Conservation (phyloP, 1,139 yeast species). For the Debaryomycetaceae sp. region DNA sequence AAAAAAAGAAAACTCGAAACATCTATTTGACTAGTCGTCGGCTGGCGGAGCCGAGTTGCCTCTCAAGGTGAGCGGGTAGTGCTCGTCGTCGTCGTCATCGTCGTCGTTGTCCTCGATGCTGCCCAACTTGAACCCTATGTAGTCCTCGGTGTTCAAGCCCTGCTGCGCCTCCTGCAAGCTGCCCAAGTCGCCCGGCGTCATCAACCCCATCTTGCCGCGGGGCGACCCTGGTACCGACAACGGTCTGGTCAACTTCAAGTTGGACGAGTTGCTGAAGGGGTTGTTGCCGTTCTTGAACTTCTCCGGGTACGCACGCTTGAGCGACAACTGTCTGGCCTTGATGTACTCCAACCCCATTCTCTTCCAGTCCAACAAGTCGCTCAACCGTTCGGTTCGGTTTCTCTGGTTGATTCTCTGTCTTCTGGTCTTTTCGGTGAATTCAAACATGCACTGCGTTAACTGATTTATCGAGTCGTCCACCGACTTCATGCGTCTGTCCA, state of each 20-base stretch:
- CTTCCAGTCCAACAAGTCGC: constrained; percentile 94
- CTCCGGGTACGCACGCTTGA: constrained; percentile 92
- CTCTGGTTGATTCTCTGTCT: constrained; percentile 98
- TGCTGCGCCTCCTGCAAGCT: constrained; percentile 85
- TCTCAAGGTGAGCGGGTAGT: constrained; percentile 43
- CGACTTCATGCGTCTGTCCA: constrained; percentile 88
- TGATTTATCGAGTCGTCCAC: constrained; percentile 94
- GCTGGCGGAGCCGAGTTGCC: constrained; percentile 42
- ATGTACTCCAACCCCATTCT: constrained; percentile 96
- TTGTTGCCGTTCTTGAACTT: constrained; percentile 61
- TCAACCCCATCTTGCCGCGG: constrained; percentile 53
- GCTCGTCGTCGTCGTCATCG: constrained; percentile 25
- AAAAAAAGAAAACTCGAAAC: constrained; percentile 1
- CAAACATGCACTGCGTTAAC: constrained; percentile 84
- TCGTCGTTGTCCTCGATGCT: constrained; percentile 42
- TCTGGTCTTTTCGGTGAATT: constrained; percentile 81
- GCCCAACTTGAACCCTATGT: constrained; percentile 72
- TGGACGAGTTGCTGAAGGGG: constrained; percentile 52
- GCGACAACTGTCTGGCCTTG: constrained; percentile 88
- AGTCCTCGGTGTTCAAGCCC: constrained; percentile 72
- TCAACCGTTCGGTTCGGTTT: constrained; percentile 90
- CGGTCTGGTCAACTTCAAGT: constrained; percentile 82
- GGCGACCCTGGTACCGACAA: constrained; percentile 97
- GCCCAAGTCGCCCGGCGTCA: constrained; percentile 99
- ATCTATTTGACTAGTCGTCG: constrained; percentile 7